These are phyloP conservation scores for Eucalyptus curtisii DNA, from an alignment of 345 rosid species.

Conservation along the genomic window DNA sequence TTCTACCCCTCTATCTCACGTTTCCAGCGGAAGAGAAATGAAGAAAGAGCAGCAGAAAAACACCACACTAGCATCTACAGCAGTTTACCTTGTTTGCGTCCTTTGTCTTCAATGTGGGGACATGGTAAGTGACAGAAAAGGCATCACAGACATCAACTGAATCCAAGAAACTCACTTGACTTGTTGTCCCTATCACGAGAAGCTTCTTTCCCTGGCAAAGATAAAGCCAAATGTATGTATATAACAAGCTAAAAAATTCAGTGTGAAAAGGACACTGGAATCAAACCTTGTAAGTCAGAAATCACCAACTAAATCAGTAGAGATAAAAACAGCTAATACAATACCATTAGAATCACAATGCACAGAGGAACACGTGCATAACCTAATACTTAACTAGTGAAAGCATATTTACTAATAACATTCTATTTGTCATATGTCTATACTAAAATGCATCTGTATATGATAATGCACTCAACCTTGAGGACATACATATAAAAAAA, in stretches of 20 bases:
- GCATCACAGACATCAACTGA: slow-evolving; percentile 63
- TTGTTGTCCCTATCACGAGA: slow-evolving; percentile 86
- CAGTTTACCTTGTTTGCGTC: slow-evolving; percentile 73
- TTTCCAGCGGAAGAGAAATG: not conserved
- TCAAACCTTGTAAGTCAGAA: not conserved
- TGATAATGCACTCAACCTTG: not conserved
- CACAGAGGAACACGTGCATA: not conserved
- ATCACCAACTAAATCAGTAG: not conserved
- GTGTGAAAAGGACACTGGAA: not conserved
- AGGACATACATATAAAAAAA: not conserved
- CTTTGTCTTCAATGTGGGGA: slow-evolving; percentile 51
- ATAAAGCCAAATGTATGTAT: not conserved
- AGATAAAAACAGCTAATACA: not conserved
- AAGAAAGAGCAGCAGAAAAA: not conserved
- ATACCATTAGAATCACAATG: not conserved
- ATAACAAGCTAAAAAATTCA: not conserved
- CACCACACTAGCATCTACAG: not conserved
- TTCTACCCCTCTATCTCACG: not conserved
- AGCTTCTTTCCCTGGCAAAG: slow-evolving; percentile 71
- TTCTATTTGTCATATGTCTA: not conserved
- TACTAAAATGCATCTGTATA: not conserved
- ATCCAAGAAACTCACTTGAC: slow-evolving; percentile 72
- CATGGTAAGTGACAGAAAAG: slow-evolving; percentile 55
- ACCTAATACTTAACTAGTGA: not conserved
- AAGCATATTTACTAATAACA: not conserved